Conservation (phyloP, 2,329 filamentous ascomycete species). For the Helminthosporium solani region DNA sequence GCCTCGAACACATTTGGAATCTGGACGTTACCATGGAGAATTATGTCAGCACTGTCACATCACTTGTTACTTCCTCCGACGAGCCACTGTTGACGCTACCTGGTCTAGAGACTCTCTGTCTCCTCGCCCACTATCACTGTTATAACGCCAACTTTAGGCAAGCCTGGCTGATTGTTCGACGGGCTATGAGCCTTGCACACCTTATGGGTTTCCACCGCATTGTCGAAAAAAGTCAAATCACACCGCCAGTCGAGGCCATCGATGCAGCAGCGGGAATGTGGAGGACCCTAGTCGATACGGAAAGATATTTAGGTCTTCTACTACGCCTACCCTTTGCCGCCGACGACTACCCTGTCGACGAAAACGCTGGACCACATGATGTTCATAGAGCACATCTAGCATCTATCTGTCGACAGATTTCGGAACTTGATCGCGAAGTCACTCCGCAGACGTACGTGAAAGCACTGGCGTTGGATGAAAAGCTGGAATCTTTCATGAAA, state of each 20-base stretch:
- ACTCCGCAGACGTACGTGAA: conserved; percentile 34
- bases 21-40: conserved; percentile 36
- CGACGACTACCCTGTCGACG: conserved; percentile 31
- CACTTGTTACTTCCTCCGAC: conserved; percentile 33
- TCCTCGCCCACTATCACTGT: conserved; percentile 34
- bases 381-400: conserved; percentile 29
- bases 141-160: conserved; percentile 34
- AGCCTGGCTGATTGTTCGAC: conserved; percentile 36
- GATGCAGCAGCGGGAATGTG: conserved; percentile 31
- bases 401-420: conserved; percentile 23
- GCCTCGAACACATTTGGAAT: conserved; percentile 33
- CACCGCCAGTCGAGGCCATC: conserved; percentile 27
- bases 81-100: conserved; percentile 38
- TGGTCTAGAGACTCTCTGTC: conserved; percentile 35
- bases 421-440: conserved; percentile 32
- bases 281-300: conserved; percentile 33
- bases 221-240: conserved; percentile 19
- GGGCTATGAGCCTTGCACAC: conserved; percentile 37
- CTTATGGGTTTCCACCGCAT: conserved; percentile 43
- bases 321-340: conserved; percentile 38
- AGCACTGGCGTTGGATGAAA: conserved; percentile 36
- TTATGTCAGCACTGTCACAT: conserved; percentile 34
- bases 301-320: conserved; percentile 36
- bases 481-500: conserved; percentile 32
- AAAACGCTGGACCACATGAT: conserved; percentile 19